Evolutionary conservation across 495 filamentous ascomycete genomes (phyloP), one percentile per base, ranked within the genome.

Genomic region (Glarea lozoyensis): DNA sequence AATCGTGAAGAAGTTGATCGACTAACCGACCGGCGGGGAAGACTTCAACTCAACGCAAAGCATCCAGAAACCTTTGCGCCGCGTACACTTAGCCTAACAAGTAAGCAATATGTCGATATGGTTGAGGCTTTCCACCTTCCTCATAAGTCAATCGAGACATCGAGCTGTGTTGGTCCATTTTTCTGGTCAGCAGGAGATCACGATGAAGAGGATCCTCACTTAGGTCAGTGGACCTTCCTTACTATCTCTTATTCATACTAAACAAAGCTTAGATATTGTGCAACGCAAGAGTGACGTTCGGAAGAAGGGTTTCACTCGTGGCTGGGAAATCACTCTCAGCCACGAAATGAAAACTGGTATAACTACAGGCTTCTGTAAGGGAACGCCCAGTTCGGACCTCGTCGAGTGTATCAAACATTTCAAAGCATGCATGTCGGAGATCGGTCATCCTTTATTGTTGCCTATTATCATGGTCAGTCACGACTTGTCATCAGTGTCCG

Each of bases 271-370:
- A 72, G 66, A 76, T 50, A 68, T 76, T 46, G 64, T 75, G 19
- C 72, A 67, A 51, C 65, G 72, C 31, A 76, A 76, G 57, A 70
- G 65, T 23, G 72, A 76, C 46, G 72, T 76, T 13, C 63, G 70
- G 15, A 76, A 76, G 43, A 75, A 72, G 53, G 72, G 70, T 13
- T 57, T 57, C 30, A 76, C 72, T 15, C 63, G 73, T 16, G 72
- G 73, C 15, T 76, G 72, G 72, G 73, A 76, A 50, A 54, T 76
- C 10, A 73, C 70, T 64, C 62, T 76, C n/a, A 72, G 68, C 4
- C 70, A 76, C 44, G 68, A 68, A 15, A 67, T 73, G 45, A 61
- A 57, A 10, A 66, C 62, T 1, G 60, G 61, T 23, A 65, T 75
- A 44, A 76, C 73, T 1, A 67, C 65, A 1, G 73, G 71, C 3